Conservation (phyloP, 2,329 filamentous ascomycete species). For the Penicillium sp. region DNA sequence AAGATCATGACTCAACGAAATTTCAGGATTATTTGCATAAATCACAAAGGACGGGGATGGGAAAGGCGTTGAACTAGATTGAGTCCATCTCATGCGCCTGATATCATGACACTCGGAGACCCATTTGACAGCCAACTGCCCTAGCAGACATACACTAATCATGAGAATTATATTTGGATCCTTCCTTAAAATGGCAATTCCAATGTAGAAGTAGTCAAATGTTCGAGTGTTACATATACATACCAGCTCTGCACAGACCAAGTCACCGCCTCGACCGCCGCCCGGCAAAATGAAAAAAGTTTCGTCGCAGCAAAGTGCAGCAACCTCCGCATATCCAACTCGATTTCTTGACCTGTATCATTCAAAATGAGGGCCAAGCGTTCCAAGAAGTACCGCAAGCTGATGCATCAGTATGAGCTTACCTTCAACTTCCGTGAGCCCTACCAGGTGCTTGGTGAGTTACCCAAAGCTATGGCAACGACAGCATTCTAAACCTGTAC, state of each 20-base stretch:
- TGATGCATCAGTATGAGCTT: constrained; percentile 87
- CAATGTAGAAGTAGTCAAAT: neutral
- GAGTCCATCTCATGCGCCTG: neutral
- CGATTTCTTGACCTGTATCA: constrained; percentile 5
- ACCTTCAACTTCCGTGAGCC: constrained; percentile 88
- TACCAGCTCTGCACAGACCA: neutral
- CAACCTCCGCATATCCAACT: constrained; percentile 7
- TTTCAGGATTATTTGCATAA: neutral
- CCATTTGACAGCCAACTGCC: neutral
- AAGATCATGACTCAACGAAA: neutral
- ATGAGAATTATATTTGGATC: neutral
- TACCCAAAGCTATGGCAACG: constrained; percentile 4
- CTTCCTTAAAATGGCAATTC: neutral
- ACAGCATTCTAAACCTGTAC: constrained; percentile 15
- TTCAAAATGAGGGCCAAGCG: constrained; percentile 63
- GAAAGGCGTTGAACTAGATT: neutral
- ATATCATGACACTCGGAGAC: neutral
- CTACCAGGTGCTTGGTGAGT: constrained; percentile 75
- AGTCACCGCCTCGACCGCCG: constrained; percentile 18
- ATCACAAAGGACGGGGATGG: neutral
- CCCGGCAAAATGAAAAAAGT: constrained; percentile 39
- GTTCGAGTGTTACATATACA: neutral
- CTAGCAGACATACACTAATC: neutral
- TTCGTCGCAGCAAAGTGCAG: constrained; percentile 19
- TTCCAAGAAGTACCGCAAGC: constrained; percentile 74